Conservation (phyloP, 768 basidiomycete species). For the Mycena rebaudengoi region DNA sequence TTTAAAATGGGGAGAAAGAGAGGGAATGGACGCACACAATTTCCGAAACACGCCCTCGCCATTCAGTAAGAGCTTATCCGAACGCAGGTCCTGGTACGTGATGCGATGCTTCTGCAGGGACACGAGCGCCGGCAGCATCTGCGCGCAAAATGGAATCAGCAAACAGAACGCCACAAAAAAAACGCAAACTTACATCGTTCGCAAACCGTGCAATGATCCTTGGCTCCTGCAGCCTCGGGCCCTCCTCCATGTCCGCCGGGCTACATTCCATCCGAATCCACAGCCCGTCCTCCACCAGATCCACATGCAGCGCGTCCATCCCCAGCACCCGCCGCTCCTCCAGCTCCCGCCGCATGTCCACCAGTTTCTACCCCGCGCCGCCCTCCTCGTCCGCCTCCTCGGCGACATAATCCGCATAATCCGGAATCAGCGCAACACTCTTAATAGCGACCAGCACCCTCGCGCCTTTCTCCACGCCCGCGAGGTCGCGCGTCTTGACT, state of each 20-base stretch:
- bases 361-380: conserved; percentile 69
- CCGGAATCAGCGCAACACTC: conserved; percentile 66
- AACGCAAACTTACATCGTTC: conserved; percentile 66
- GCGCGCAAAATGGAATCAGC: neutral
- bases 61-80: conserved; percentile 83
- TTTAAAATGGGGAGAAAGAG: neutral
- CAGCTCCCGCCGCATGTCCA: conserved; percentile 70
- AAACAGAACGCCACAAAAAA: no score
- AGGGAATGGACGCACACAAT: conserved; percentile 60
- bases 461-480: conserved; percentile 42
- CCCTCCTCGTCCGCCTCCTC: no score
- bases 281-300: conserved; percentile 69
- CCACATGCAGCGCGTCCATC: conserved; percentile 70
- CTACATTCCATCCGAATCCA: conserved; percentile 86
- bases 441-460: conserved; percentile 78
- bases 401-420: no score
- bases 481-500: conserved; percentile 49
- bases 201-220: conserved; percentile 77
- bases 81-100: conserved; percentile 83
- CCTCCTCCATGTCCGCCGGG: conserved; percentile 78
- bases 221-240: conserved; percentile 68
- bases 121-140: conserved; percentile 69
- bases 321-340: conserved; percentile 61
- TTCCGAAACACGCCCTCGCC: conserved; percentile 75
- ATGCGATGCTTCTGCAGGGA: conserved; percentile 69